Evolutionary conservation across 495 filamentous ascomycete genomes (phyloP).

Genomic region (Hyaloscypha hepaticicola): DNA sequence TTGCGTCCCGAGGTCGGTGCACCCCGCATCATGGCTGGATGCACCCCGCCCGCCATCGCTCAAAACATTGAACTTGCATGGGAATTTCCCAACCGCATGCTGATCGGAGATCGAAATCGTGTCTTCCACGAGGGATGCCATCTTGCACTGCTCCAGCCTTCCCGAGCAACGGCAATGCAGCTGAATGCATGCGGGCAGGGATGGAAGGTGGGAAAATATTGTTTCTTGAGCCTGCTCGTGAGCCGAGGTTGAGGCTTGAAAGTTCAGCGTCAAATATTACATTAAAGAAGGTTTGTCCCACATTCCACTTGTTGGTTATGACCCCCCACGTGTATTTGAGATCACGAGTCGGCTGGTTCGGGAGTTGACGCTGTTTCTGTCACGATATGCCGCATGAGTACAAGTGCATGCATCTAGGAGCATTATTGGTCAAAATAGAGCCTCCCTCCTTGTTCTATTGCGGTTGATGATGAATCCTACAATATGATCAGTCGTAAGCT

Average conservation of each 20-base stretch:
- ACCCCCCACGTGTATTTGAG: background rate
- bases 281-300: background rate
- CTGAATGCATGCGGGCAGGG: background rate
- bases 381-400: background rate
- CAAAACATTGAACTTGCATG: background rate
- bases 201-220: background rate
- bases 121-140: conserved; percentile 8
- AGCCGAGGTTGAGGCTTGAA: too few relatives aligned
- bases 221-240: too few relatives aligned
- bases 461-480: background rate
- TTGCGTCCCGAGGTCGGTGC: background rate
- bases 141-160: conserved; percentile 4
- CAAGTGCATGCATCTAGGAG: background rate
- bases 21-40: background rate
- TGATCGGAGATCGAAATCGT: background rate
- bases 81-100: conserved; percentile 3
- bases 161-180: background rate
- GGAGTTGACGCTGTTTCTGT: background rate
- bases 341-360: background rate
- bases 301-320: background rate
- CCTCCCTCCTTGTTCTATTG: background rate
- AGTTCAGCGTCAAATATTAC: too few relatives aligned
- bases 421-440: background rate
- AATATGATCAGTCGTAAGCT: background rate
- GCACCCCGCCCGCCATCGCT: background rate